These are phyloP conservation scores for Rutidosis leptorrhynchoides DNA, from an alignment of 129 eudicot species.

Conservation along the genomic window DNA sequence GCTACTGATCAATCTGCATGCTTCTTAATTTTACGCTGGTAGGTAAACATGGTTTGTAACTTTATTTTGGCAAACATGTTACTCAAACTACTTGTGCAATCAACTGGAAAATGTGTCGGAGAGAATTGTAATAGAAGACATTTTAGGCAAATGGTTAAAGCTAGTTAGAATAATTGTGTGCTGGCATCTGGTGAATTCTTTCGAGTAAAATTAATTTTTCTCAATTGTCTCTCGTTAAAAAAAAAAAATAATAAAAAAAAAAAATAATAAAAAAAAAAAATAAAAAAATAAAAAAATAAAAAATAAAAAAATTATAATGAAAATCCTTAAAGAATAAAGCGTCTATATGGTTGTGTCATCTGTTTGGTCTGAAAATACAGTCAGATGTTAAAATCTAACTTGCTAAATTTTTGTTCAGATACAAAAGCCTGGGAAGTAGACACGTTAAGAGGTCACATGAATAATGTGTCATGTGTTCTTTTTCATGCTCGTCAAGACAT, in stretches of 20 bases:
- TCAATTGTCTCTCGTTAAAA: slow-evolving; percentile 11
- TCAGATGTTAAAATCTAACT: slow-evolving; percentile 10
- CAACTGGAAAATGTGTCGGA: not conserved
- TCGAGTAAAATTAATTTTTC: not conserved
- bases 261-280: no score
- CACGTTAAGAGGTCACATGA: slow-evolving; percentile 82
- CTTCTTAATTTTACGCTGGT: not conserved
- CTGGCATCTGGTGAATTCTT: not conserved
- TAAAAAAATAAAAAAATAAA: no score
- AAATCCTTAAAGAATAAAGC: slow-evolving; percentile 1
- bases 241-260: no score
- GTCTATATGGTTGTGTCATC: slow-evolving; percentile 25
- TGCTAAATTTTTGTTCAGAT: slow-evolving; percentile 38
- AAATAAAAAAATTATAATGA: no score
- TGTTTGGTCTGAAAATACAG: slow-evolving; percentile 39
- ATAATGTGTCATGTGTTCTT: slow-evolving; percentile 71
- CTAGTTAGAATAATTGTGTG: not conserved
- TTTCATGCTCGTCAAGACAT: slow-evolving; percentile 49
- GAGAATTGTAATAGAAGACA: not conserved
- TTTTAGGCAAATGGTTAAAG: not conserved
- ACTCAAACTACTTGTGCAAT: not conserved
- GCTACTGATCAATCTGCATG: not conserved
- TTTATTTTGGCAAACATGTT: not conserved
- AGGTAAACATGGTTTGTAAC: not conserved
- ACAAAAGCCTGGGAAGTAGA: slow-evolving; percentile 90